Base-by-base conservation (phyloP, 805 yeast species). In the Tetrapisispora iriomotensis region DNA sequence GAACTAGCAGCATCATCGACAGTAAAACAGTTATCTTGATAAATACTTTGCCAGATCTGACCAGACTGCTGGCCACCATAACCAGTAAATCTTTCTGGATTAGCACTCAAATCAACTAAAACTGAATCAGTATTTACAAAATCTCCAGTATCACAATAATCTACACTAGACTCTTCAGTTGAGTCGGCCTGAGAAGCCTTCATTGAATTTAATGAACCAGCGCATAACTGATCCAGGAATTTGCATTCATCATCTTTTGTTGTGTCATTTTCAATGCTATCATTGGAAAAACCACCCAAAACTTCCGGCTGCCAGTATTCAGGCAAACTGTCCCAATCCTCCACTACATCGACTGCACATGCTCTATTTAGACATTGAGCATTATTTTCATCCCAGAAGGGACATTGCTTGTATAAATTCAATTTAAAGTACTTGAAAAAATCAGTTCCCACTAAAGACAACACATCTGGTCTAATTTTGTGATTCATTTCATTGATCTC, bases 1-100 rank as follows among this genome's bases (percentile, higher is more conserved):
- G 95, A 88, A 45, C 72, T 74, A 15, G 71, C 76, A 22, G 61
- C 70, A 49, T 60, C 68, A 33, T 49, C 53, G 21, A 37, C 68
- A 3, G 50, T 42, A 64, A 88, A 88, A 58, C 96, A 87, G 65
- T 88, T 88, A 51, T 92, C 96, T 31, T 76, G 79, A 61, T 92
- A 92, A 22, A 92, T 87, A 47, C 94, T 85, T 29, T 76, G 70
- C 99, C 99, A 92, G 34, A 92, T 85, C 56, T 82, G 86, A 48
- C 80, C 77, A 18, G 96, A 85, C 53, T 92, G 95, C 37, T 79
- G 77, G 23, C 98, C 98, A 24, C 87, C 82, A 55, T 92, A 92
- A 0, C 98, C 98, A 0, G 98, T 94, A 65, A 84, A 92, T 53
- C 97, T 70, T 61, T 92, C 99, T 1, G 95, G 96, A 55, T 94